A percentile compares a stretch with the other conserved stretches of the same genome.
Evolutionary conservation across 768 basidiomycete species (phyloP).

Genomic region (Suillus variegatus): DNA sequence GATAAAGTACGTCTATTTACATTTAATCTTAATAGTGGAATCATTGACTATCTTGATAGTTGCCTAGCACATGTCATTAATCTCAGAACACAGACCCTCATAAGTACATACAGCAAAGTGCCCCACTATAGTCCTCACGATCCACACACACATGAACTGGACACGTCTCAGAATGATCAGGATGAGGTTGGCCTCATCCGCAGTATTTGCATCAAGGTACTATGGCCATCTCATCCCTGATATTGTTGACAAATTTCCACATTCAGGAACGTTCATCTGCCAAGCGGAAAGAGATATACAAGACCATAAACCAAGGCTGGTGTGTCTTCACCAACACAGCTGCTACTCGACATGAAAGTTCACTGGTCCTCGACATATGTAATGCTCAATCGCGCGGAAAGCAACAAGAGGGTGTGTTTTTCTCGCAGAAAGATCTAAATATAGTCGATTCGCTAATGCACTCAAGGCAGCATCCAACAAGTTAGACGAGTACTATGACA

Average conservation of each 20-base stretch:
- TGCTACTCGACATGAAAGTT: too few relatives aligned
- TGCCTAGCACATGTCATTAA: slow-evolving; percentile 39
- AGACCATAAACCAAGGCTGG: too few relatives aligned
- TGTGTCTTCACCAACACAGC: too few relatives aligned
- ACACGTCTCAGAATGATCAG: neutral
- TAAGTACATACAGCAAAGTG: slow-evolving; percentile 8
- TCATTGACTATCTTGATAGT: slow-evolving; percentile 5
- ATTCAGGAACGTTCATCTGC: slow-evolving; percentile 23
- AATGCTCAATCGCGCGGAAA: too few relatives aligned
- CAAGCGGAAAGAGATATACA: slow-evolving; percentile 19
- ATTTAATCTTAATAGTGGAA: neutral
- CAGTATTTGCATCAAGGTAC: slow-evolving; percentile 17
- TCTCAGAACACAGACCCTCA: slow-evolving; percentile 30
- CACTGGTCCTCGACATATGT: too few relatives aligned
- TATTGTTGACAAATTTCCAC: too few relatives aligned
- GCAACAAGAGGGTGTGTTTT: too few relatives aligned
- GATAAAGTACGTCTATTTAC: neutral
- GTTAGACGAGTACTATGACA: too few relatives aligned
- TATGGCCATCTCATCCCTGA: too few relatives aligned
- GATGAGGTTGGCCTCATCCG: slow-evolving; percentile 26
- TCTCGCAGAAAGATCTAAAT: too few relatives aligned
- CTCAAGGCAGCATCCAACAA: too few relatives aligned
- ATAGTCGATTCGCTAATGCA: too few relatives aligned
- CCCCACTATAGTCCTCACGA: neutral
- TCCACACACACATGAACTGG: neutral